Evolutionary conservation across 805 yeast species (phyloP).

Genomic region (Kodamaea laetipori): DNA sequence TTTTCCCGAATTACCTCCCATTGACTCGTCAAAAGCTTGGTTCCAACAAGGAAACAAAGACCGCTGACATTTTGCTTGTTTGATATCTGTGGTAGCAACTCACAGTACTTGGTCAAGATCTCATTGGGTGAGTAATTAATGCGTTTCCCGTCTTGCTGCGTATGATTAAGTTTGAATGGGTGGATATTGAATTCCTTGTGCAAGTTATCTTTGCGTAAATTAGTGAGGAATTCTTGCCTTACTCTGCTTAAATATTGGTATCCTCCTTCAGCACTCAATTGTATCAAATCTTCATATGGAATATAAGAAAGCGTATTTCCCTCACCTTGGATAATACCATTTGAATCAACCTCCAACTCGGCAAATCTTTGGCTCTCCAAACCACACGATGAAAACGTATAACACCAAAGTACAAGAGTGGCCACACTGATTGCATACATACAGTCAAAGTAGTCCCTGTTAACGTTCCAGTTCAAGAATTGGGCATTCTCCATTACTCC

Average conservation of each 20-base stretch:
- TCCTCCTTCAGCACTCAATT: conserved; percentile 39
- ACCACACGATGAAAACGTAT: conserved; percentile 36
- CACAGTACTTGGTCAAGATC: conserved; percentile 35
- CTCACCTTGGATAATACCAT: conserved; percentile 7
- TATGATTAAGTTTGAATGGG: conserved; percentile 21
- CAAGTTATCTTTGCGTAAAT: conserved; percentile 27
- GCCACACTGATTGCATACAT: conserved; percentile 42
- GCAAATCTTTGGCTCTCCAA: conserved; percentile 28
- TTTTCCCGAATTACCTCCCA: conserved; percentile 47
- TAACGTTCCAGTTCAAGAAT: conserved; percentile 32
- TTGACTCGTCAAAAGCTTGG: conserved; percentile 38
- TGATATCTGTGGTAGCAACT: conserved; percentile 32
- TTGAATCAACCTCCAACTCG: conserved; percentile 20
- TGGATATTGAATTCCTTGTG: conserved; percentile 25
- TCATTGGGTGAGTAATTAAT: conserved; percentile 26
- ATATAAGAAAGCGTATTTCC: not conserved
- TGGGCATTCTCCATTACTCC: conserved; percentile 17
- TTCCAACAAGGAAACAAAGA: conserved; percentile 43
- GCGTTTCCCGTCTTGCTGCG: conserved; percentile 12
- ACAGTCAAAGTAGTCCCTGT: conserved; percentile 38
- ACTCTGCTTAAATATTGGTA: conserved; percentile 37
- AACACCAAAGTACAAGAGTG: conserved; percentile 44
- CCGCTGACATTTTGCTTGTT: conserved; percentile 44
- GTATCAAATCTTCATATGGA: conserved; percentile 27
- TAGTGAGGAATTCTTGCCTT: conserved; percentile 34